Conservation (phyloP, 2,329 filamentous ascomycete genomes). For the Cordyceps javanica region DNA sequence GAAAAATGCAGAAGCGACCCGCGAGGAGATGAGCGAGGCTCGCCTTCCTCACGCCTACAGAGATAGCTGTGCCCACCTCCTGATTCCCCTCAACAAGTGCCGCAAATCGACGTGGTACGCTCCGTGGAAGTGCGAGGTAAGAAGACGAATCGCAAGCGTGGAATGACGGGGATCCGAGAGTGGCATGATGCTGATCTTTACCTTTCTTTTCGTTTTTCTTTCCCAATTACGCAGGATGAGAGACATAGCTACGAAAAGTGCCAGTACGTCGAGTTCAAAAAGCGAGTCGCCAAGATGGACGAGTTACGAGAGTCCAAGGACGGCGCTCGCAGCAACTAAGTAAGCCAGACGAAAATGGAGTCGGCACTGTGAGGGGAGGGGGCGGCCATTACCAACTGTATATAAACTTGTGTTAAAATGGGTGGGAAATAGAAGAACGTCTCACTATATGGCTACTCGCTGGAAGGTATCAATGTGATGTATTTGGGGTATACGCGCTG, state of each 20-base stretch:
- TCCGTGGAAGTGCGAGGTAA: conserved; percentile 95
- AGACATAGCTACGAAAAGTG: conserved; percentile 98
- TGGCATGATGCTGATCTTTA: not conserved
- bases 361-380: not conserved
- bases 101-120: conserved; percentile 87
- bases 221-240: conserved; percentile 61
- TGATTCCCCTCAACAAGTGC: conserved; percentile 95
- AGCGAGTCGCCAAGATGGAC: conserved; percentile 97
- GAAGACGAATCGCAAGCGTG: conserved; percentile 24
- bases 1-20: conserved; percentile 57
- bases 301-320: conserved; percentile 83
- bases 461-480: not conserved
- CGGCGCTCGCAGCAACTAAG: conserved; percentile 80
- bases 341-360: conserved; percentile 6
- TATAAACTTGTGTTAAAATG: conserved; percentile 25
- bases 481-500: not conserved
- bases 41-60: conserved; percentile 84
- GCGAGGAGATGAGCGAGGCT: conserved; percentile 91
- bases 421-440: conserved; percentile 11
- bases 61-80: conserved; percentile 89
- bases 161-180: not conserved
- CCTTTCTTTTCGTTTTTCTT: not conserved
- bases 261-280: conserved; percentile 98
- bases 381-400: conserved; percentile 20
- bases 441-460: not conserved